A percentile compares a stretch with the other conserved stretches of the same genome.
Conservation (phyloP, 352 stramenopile genomes). For the Phytophthora melonis region DNA sequence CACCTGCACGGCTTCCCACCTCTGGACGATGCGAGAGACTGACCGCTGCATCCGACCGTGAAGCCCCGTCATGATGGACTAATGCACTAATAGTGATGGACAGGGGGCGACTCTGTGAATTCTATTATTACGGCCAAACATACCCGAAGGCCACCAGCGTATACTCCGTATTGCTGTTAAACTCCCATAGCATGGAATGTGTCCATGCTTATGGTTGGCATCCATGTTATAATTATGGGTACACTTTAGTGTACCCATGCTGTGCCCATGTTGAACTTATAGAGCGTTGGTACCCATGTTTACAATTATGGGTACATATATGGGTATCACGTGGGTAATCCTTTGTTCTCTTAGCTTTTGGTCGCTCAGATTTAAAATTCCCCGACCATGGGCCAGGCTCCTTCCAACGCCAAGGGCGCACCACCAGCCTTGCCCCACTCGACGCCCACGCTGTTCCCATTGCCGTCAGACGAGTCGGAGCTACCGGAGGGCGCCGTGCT, state of each 20-base stretch:
- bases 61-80: not conserved
- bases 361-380: conserved; percentile 18
- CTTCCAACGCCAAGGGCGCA: conserved; percentile 19
- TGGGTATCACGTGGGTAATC: conserved; percentile 6
- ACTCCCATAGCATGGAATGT: too few species aligned
- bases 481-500: conserved; percentile 28
- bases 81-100: not conserved
- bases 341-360: conserved; percentile 3
- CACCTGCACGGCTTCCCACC: conserved; percentile 35
- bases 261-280: too few species aligned
- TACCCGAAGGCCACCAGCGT: too few species aligned
- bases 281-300: not conserved
- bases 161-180: too few species aligned
- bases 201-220: too few species aligned
- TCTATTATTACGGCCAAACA: not conserved
- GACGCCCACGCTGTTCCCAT: conserved; percentile 24
- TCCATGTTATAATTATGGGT: too few species aligned
- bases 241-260: too few species aligned
- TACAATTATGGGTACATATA: not conserved
- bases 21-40: conserved; percentile 18
- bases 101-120: not conserved
- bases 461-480: conserved; percentile 29
- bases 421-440: not conserved
- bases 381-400: conserved; percentile 38
- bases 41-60: conserved; percentile 5